phyloP scores from a whole-genome alignment of 331 rosid genomes.

The Stylosanthes scabra region DNA sequence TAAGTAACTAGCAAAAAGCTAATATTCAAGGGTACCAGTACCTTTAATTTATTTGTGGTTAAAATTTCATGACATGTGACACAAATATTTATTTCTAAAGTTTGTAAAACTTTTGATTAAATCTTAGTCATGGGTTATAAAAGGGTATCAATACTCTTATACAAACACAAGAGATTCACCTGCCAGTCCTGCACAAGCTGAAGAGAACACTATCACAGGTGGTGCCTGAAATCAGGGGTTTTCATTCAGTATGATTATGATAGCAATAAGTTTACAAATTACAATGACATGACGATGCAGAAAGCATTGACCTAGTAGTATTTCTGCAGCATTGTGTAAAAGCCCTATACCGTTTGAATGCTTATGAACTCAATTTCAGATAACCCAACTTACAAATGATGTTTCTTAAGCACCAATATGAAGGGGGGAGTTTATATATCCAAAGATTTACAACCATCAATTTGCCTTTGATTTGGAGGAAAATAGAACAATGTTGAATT shows the following conservation, averaged over 20 bases:
- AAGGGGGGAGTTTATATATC: too few species aligned
- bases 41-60: too few species aligned
- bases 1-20: background rate
- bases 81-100: too few species aligned
- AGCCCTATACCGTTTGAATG: constrained; percentile 14
- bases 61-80: too few species aligned
- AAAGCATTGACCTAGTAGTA: background rate
- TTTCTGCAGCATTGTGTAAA: constrained; percentile 23
- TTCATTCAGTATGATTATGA: constrained; percentile 30
- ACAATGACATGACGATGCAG: background rate
- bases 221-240: constrained; percentile 76
- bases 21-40: too few species aligned
- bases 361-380: constrained; percentile 20
- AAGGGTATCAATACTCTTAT: too few species aligned
- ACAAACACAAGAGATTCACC: constrained; percentile 47
- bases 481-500: constrained; percentile 4
- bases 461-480: constrained; percentile 17
- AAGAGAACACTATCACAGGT: constrained; percentile 90
- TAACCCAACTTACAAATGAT: constrained; percentile 18
- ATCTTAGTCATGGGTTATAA: too few species aligned
- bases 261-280: constrained; percentile 9
- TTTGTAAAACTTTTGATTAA: too few species aligned
- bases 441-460: constrained; percentile 4
- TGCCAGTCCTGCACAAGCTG: constrained; percentile 90
- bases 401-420: background rate